Percentiles rank a stretch among this genome's conserved stretches.
Conservation (phyloP, 2,329 filamentous ascomycete genomes). For the Penicillium italicum region DNA sequence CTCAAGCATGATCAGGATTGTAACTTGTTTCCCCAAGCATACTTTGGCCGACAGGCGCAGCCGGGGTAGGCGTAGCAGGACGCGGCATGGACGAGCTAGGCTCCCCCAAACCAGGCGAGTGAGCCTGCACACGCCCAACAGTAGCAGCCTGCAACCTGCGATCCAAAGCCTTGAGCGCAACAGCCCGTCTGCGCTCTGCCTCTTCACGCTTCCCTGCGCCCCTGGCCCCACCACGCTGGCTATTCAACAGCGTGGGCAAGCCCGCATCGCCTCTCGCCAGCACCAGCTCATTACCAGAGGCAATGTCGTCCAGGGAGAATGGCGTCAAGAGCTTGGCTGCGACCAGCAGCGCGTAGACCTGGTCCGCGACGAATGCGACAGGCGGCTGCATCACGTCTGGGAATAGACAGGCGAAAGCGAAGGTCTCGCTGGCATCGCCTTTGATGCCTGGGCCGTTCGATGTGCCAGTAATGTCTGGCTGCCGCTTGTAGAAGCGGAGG, state of each 20-base stretch:
- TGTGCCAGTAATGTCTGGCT: conserved; percentile 53
- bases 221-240: conserved; percentile 36
- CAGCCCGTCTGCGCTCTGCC: conserved; percentile 80
- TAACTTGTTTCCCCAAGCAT: conserved; percentile 69
- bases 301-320: conserved; percentile 77
- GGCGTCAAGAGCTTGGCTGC: conserved; percentile 75
- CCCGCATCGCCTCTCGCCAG: conserved; percentile 61
- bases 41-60: conserved; percentile 52
- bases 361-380: conserved; percentile 68
- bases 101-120: conserved; percentile 29
- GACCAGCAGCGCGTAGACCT: conserved; percentile 71
- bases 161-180: conserved; percentile 88
- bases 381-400: conserved; percentile 77
- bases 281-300: conserved; percentile 68
- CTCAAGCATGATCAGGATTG: conserved; percentile 56
- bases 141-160: conserved; percentile 86
- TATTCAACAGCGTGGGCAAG: conserved; percentile 57
- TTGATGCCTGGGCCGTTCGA: conserved; percentile 59
- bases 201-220: conserved; percentile 75
- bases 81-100: conserved; percentile 24
- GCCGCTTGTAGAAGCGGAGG: conserved; percentile 83
- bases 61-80: conserved; percentile 52
- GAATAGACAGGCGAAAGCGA: conserved; percentile 94
- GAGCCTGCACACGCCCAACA: conserved; percentile 48
- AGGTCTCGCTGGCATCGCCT: conserved; percentile 93